Base-by-base conservation (phyloP, 116 monocot genomes). In the Phalaenopsis hybrid region DNA sequence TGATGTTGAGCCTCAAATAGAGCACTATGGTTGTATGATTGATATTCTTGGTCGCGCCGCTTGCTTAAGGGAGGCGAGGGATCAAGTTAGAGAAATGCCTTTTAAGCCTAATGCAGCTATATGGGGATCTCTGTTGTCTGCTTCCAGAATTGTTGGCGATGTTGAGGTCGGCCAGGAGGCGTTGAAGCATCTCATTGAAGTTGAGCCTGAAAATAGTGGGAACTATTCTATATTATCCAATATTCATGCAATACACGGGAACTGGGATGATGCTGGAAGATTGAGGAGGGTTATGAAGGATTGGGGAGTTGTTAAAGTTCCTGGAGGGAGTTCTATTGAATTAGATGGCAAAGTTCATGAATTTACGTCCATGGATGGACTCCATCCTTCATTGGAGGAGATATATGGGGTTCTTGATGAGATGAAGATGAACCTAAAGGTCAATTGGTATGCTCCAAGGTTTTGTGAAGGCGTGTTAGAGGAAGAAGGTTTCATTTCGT, bases 31-130 rank as follows among this genome's bases (percentile, higher is more conserved):
- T 16, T 94, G 90, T 58, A 87, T 94, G 87, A 72, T 91, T 81
- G 91, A 94, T 86, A 86, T 94, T 55, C 92, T 94, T 41, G 86
- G 94, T 17, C 91, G 90, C n/a, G 92, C 90, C 7, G 93, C 90
- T 76, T 85, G 77, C 57, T 73, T 90, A 23, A 74, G 33, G 74
- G 90, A 89, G 68, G 93, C 93, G 2, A 57, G 52, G 16, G 74
- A 83, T 83, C 72, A 90, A 49, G 72, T 93, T 18, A 84, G 49
- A 50, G 80, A 81, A 5, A 93, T 90, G 88, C 93, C 88, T 41
- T 90, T 90, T 65, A 79, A 86, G 73, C 88, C 87, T 45, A 93
- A 89, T 83, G 90, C 65, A 75, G 90, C 87, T 34, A 86, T 93
- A 67, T 93, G 93, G 93, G 90, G 93, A 81, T 76, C 93, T 81